Evolutionary conservation across 495 filamentous ascomycete genomes (phyloP).

Genomic region (Penicillium pancosmium): DNA sequence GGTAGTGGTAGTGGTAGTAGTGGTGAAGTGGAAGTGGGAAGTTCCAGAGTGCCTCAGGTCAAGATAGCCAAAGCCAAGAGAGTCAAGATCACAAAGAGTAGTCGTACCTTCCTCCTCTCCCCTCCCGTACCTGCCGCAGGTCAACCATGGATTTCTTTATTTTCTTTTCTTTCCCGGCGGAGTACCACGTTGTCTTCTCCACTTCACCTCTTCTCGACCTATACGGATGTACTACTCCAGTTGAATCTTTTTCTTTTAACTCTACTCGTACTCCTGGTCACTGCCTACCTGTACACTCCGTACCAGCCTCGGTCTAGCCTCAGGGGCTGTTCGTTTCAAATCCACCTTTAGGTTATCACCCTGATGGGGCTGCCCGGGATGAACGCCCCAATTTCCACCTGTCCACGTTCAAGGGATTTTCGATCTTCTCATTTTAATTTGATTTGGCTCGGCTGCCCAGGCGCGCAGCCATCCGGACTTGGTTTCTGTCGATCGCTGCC

Average conservation of each 20-base stretch:
- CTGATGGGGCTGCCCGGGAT: not conserved
- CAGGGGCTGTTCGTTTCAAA: conserved; percentile 10
- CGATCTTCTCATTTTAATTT: conserved; percentile 6
- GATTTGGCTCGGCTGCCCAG: conserved; percentile 3
- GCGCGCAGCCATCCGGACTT: not conserved
- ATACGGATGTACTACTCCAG: not conserved
- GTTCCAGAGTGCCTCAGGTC: too few species aligned
- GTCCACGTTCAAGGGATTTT: not conserved
- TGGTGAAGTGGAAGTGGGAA: not conserved
- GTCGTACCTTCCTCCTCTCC: too few species aligned
- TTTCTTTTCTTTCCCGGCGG: not conserved
- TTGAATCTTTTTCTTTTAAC: not conserved
- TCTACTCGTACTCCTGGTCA: not conserved
- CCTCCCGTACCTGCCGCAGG: too few species aligned
- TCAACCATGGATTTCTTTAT: not conserved
- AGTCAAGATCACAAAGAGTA: too few species aligned
- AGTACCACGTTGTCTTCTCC: not conserved
- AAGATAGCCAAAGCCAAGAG: too few species aligned
- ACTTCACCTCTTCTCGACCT: not conserved
- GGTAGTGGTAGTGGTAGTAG: not conserved
- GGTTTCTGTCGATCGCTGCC: conserved; percentile 13
- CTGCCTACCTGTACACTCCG: not conserved
- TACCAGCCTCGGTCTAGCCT: conserved; percentile 3
- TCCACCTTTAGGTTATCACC: conserved; percentile 9
- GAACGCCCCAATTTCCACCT: conserved; percentile 5